These are phyloP conservation scores for Phytophthora cactorum DNA, from an alignment of 352 stramenopile genomes.

Conservation along the genomic window DNA sequence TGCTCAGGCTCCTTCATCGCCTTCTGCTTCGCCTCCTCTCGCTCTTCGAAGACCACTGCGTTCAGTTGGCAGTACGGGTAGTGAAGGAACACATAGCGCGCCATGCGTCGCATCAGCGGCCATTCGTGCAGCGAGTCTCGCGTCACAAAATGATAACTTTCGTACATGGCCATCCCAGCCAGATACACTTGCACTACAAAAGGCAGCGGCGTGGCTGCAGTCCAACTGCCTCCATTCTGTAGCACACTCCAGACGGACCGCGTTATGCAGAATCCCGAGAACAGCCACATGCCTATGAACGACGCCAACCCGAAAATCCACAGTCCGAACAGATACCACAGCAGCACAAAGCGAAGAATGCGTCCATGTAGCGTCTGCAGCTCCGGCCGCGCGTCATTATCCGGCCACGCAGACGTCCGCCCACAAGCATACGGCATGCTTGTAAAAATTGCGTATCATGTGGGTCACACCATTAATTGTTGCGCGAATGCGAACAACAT, in stretches of 20 bases:
- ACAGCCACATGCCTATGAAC: slow-evolving; percentile 25
- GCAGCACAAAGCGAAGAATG: slow-evolving; percentile 18
- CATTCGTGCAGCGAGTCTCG: slow-evolving; percentile 39
- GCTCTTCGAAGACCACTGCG: slow-evolving; percentile 51
- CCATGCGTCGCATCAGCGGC: slow-evolving; percentile 46
- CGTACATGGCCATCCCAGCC: slow-evolving; percentile 45
- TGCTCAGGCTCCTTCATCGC: slow-evolving; percentile 9
- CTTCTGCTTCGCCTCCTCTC: slow-evolving; percentile 18
- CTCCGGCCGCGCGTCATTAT: slow-evolving; percentile 35
- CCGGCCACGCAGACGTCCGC: slow-evolving; percentile 14
- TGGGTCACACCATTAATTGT: too few species aligned
- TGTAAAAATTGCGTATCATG: not conserved
- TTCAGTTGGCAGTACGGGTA: slow-evolving; percentile 64
- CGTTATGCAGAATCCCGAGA: slow-evolving; percentile 16
- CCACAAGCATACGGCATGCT: not conserved
- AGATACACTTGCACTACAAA: slow-evolving; percentile 38
- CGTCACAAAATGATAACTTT: slow-evolving; percentile 47
- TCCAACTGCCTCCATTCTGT: slow-evolving; percentile 11
- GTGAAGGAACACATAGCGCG: slow-evolving; percentile 54
- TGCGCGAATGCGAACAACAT: too few species aligned
- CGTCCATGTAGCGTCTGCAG: slow-evolving; percentile 26
- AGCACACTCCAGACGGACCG: not conserved
- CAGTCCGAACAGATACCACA: slow-evolving; percentile 36
- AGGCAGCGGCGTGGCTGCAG: slow-evolving; percentile 18
- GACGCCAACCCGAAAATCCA: slow-evolving; percentile 36